Base-by-base conservation (phyloP, 306 rosid species). In the Rubus parviflorus region DNA sequence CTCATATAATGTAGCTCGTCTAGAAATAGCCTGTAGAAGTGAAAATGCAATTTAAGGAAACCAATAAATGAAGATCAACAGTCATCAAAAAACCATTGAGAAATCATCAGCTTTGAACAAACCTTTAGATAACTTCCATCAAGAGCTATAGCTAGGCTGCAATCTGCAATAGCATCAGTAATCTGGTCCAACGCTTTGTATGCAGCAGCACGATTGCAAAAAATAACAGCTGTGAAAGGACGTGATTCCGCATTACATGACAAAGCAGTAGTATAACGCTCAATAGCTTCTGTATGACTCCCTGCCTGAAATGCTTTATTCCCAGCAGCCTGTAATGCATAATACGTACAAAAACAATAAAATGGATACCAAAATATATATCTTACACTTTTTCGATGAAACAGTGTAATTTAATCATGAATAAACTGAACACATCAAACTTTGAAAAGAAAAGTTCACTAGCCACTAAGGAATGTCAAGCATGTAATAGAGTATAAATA, bases 141-240 rank as follows among this genome's bases (percentile, higher is more conserved):
- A 79, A 95, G 97, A 74, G 99, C 99, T 80, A 95, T 92, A 79
- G 99, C 92, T 65, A 91, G 88, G 86, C 92, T 87, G 86, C 97
- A 95, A 86, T 95, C 99, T 12, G 99, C 94, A 80, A 92, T 88
- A 68, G 97, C 99, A 83, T 95, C 97, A 7, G 87, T 88, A 63
- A 92, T 88, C 85, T 95, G 99, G 71, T 97, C 97, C 78, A 87
- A 77, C 25, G 90, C 97, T 89, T 91, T 95, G 83, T 89, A 87
- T 68, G 99, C 97, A 43, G 99, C 97, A 41, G 99, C 99, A 46
- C 99, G 99, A 85, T 92, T 95, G 87, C 97, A 95, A 62, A 90
- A 92, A 82, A 97, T 92, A 80, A 95, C 91, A 70, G 97, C 96
- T 65, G 97, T 80, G 76, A 95, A 92, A 67, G 96, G 92, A 52